Conservation (phyloP, 306 rosid genomes). For the Acacia acuminata region DNA sequence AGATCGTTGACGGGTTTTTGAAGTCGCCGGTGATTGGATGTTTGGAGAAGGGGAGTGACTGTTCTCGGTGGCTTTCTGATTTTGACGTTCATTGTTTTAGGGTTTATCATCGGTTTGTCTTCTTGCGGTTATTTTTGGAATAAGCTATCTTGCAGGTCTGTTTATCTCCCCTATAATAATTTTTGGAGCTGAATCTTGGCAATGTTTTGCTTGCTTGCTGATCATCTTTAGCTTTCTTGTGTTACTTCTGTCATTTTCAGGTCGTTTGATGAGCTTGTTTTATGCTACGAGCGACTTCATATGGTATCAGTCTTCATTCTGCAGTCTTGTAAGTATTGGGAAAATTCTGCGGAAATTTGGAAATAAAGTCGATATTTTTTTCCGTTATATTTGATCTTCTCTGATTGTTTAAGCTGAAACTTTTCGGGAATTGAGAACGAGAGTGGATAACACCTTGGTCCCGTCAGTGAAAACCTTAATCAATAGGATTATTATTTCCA, state of each 20-base stretch:
- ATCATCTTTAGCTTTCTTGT: constrained; percentile 18
- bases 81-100: constrained; percentile 40
- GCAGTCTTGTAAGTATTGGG: constrained; percentile 11
- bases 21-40: constrained; percentile 7
- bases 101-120: constrained; percentile 38
- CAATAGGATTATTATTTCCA: not conserved
- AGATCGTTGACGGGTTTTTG: constrained; percentile 33
- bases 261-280: constrained; percentile 37
- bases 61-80: constrained; percentile 23
- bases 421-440: constrained; percentile 4
- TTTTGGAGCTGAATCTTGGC: not conserved
- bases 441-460: not conserved
- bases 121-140: constrained; percentile 37
- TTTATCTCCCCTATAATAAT: not conserved
- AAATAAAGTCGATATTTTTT: not conserved
- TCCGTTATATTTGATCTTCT: not conserved
- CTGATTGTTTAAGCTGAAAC: not conserved
- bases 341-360: not conserved
- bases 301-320: constrained; percentile 30
- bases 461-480: not conserved
- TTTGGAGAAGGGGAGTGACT: constrained; percentile 20
- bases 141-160: constrained; percentile 26
- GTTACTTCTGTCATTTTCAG: constrained; percentile 36
- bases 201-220: constrained; percentile 20
- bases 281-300: not conserved